Evolutionary conservation across 768 basidiomycete genomes (phyloP).

Genomic region (Tremella yokohamensis): DNA sequence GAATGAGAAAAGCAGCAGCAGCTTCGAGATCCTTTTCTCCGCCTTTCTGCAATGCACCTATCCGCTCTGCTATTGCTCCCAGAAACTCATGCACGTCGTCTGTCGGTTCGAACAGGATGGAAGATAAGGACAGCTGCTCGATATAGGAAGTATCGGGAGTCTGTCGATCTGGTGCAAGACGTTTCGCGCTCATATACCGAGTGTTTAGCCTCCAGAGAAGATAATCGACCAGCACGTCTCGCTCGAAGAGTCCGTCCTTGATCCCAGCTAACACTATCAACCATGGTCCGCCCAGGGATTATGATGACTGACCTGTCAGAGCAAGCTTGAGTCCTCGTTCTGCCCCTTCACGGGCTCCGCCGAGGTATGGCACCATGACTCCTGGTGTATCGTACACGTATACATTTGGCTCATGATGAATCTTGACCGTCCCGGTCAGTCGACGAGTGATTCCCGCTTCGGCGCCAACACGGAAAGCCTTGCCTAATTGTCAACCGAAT

Average conservation of each 20-base stretch:
- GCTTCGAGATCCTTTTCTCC: conserved; percentile 67
- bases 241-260: conserved; percentile 85
- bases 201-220: conserved; percentile 78
- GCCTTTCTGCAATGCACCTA: conserved; percentile 78
- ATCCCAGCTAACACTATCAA: conserved; percentile 57
- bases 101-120: conserved; percentile 60
- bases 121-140: conserved; percentile 47
- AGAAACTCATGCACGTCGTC: conserved; percentile 66
- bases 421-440: conserved; percentile 80
- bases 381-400: conserved; percentile 96
- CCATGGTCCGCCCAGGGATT: not conserved
- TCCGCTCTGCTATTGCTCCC: conserved; percentile 63
- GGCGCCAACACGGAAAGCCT: conserved; percentile 82
- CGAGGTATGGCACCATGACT: conserved; percentile 93
- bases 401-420: conserved; percentile 70
- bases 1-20: conserved; percentile 75
- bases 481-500: conserved; percentile 57
- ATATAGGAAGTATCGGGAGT: conserved; percentile 28
- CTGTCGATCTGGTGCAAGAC: conserved; percentile 30
- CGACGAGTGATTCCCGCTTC: conserved; percentile 87
- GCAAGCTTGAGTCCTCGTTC: conserved; percentile 91
- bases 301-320: conserved; percentile 65
- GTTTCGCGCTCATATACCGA: conserved; percentile 26
- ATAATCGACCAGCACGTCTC: conserved; percentile 79
- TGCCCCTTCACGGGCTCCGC: conserved; percentile 75